Conservation (phyloP, 805 yeast species). For the Wickerhamomyces chaumierensis region DNA sequence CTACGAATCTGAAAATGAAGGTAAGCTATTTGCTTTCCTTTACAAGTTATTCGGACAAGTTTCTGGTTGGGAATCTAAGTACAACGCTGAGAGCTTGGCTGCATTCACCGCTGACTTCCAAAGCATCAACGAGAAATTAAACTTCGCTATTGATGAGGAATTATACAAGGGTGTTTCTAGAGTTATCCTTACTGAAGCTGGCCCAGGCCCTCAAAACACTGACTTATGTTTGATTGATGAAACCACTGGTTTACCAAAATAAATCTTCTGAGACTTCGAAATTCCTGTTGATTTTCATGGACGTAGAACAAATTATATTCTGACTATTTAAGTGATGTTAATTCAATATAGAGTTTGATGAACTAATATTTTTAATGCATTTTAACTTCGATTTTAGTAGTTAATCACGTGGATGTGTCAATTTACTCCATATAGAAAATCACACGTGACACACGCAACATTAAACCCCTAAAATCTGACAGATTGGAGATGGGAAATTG, state of each 20-base stretch:
- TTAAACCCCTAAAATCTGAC: too few relatives aligned
- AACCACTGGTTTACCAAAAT: constrained; percentile 6
- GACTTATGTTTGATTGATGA: constrained; percentile 44
- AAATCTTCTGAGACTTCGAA: too few relatives aligned
- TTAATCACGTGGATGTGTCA: too few relatives aligned
- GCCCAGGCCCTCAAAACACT: constrained; percentile 72
- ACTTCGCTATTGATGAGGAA: constrained; percentile 35
- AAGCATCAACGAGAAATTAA: constrained; percentile 20
- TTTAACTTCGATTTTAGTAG: too few relatives aligned
- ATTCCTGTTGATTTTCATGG: too few relatives aligned
- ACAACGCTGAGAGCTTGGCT: constrained; percentile 18
- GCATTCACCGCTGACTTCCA: constrained; percentile 17
- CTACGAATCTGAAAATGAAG: constrained; percentile 68
- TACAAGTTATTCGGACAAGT: constrained; percentile 46
- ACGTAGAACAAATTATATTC: too few relatives aligned
- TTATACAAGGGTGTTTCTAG: constrained; percentile 66
- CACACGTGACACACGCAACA: too few relatives aligned
- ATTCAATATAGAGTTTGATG: too few relatives aligned
- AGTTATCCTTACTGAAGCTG: constrained; percentile 77
- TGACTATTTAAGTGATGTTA: too few relatives aligned
- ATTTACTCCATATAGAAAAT: too few relatives aligned
- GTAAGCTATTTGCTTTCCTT: constrained; percentile 60
- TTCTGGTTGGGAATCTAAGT: constrained; percentile 56
- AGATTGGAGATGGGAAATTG: too few relatives aligned
- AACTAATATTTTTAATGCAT: too few relatives aligned